Percentiles rank a stretch among this genome's conserved stretches.
Evolutionary conservation across 345 rosid genomes (phyloP).

Genomic region (Hirschfeldia incana): DNA sequence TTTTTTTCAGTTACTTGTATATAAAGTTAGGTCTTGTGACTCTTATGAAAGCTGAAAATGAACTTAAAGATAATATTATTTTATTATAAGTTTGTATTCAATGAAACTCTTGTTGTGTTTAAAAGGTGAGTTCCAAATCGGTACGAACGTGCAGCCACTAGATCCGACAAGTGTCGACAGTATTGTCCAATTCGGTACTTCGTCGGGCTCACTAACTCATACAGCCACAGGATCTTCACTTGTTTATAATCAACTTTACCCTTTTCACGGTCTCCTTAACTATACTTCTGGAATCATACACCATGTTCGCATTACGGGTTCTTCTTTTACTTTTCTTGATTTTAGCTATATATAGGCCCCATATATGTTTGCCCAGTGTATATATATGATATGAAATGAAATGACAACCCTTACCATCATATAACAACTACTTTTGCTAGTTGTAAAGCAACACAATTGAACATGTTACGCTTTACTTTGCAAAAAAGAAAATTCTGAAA

Average conservation of each 20-base stretch:
- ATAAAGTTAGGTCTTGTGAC: conserved; percentile 12
- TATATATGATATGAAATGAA: background rate
- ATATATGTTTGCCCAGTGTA: background rate
- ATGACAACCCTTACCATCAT: background rate
- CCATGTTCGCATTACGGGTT: conserved; percentile 86
- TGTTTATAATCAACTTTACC: conserved; percentile 81
- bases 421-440: background rate
- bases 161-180: conserved; percentile 61
- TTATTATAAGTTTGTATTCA: background rate
- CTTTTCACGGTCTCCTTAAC: conserved; percentile 78
- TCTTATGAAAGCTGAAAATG: background rate
- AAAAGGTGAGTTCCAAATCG: conserved; percentile 79
- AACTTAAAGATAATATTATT: background rate
- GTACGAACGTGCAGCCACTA: conserved; percentile 56
- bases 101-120: background rate
- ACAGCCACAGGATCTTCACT: conserved; percentile 62
- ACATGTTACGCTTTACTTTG: background rate
- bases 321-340: background rate
- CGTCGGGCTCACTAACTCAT: conserved; percentile 36
- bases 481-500: background rate
- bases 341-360: background rate
- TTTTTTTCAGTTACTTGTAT: background rate
- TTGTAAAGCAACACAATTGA: background rate
- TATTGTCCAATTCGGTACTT: conserved; percentile 58
- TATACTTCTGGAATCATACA: conserved; percentile 94